These are phyloP conservation scores for Abrus precatorius DNA, from an alignment of 306 rosid genomes.

Conservation along the genomic window DNA sequence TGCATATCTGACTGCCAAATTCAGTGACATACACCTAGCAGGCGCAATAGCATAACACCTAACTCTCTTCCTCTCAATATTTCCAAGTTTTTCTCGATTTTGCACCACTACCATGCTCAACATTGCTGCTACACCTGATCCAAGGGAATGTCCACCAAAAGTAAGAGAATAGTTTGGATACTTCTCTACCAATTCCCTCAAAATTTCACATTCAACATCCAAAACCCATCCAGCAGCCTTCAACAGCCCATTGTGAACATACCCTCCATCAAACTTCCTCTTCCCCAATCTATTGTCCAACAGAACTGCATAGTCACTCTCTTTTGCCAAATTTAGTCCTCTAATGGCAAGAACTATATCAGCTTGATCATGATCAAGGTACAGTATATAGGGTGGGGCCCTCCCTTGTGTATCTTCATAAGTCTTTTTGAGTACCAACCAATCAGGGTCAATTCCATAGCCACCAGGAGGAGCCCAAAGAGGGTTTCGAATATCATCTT, in stretches of 20 bases:
- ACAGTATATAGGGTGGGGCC: slow-evolving; percentile 85
- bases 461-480: slow-evolving; percentile 91
- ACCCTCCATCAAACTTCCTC: slow-evolving; percentile 92
- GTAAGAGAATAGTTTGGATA: slow-evolving; percentile 88
- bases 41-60: slow-evolving; percentile 97
- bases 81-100: slow-evolving; percentile 67
- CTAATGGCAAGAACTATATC: slow-evolving; percentile 93
- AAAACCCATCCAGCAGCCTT: slow-evolving; percentile 84
- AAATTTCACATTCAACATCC: slow-evolving; percentile 72
- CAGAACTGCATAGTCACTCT: slow-evolving; percentile 87
- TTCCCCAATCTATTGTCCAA: slow-evolving; percentile 85
- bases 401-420: slow-evolving; percentile 75
- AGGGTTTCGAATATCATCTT: slow-evolving; percentile 78
- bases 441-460: slow-evolving; percentile 85
- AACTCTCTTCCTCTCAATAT: slow-evolving; percentile 79
- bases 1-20: slow-evolving; percentile 94
- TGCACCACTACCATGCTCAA: slow-evolving; percentile 82
- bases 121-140: slow-evolving; percentile 92
- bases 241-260: slow-evolving; percentile 95
- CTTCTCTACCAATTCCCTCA: slow-evolving; percentile 71
- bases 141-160: slow-evolving; percentile 93
- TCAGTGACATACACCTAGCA: slow-evolving; percentile 94
- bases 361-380: slow-evolving; percentile 79
- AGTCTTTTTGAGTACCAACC: slow-evolving; percentile 67
- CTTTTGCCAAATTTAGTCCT: slow-evolving; percentile 89